Conservation (phyloP, 768 basidiomycete species). For the Gelatoporia subvermispora region DNA sequence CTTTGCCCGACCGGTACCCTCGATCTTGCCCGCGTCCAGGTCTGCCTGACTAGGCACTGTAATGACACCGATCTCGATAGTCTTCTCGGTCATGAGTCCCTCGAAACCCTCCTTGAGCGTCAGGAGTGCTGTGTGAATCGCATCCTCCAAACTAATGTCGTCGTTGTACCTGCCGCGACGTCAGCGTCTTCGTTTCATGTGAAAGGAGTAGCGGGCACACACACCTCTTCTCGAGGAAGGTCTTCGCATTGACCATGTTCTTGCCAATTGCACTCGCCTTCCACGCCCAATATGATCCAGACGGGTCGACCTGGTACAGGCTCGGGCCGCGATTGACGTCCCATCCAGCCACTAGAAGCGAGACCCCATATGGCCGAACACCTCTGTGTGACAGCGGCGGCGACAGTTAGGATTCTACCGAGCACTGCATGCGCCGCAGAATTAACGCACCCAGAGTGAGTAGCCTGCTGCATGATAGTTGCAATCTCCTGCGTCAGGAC, state of each 20-base stretch:
- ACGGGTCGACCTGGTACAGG: slow-evolving; percentile 99
- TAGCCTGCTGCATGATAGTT: slow-evolving; percentile 97
- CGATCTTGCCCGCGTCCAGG: slow-evolving; percentile 66
- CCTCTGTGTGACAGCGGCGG: slow-evolving; percentile 54
- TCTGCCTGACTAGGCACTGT: slow-evolving; percentile 77
- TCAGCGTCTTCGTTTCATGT: not conserved
- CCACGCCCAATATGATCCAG: slow-evolving; percentile 99
- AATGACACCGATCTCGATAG: slow-evolving; percentile 96
- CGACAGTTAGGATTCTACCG: not conserved
- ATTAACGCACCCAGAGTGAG: slow-evolving; percentile 85
- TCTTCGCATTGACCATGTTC: slow-evolving; percentile 99
- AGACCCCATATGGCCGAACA: slow-evolving; percentile 98
- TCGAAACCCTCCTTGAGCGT: slow-evolving; percentile 99
- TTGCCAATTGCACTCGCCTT: slow-evolving; percentile 99
- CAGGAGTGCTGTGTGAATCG: slow-evolving; percentile 95
- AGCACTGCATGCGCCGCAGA: not conserved
- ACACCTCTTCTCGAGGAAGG: slow-evolving; percentile 97
- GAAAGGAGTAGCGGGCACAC: slow-evolving; percentile 19
- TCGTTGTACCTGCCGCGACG: slow-evolving; percentile 79
- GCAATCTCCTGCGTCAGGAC: slow-evolving; percentile 97
- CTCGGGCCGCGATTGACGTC: slow-evolving; percentile 91
- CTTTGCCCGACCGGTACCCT: slow-evolving; percentile 50
- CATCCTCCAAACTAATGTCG: slow-evolving; percentile 97
- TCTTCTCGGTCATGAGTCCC: slow-evolving; percentile 99
- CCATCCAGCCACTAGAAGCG: slow-evolving; percentile 95